These are phyloP conservation scores for Aphanocladium album DNA, from an alignment of 2,329 filamentous ascomycete species.

Conservation along the genomic window DNA sequence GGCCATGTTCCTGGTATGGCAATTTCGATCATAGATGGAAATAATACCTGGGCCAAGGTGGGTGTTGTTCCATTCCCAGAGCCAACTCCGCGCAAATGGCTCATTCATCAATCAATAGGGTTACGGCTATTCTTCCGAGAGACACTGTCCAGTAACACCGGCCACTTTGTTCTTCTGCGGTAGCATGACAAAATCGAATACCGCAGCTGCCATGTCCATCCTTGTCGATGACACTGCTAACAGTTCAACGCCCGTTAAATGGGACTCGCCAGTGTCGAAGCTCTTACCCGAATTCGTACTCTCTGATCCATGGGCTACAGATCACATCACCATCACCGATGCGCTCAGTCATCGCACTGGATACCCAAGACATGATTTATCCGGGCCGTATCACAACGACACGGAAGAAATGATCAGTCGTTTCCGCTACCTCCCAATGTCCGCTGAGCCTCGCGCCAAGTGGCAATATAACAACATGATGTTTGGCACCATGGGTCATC, in stretches of 20 bases:
- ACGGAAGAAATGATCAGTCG: conserved; percentile 30
- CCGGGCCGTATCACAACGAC: conserved; percentile 22
- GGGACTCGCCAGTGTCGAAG: conserved; percentile 38
- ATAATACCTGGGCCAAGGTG: conserved; percentile 31
- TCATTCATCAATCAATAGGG: conserved; percentile 27
- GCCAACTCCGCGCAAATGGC: neutral
- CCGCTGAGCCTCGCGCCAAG: conserved; percentile 35
- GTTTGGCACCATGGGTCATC: conserved; percentile 37
- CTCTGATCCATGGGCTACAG: conserved; percentile 35
- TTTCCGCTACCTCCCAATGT: conserved; percentile 39
- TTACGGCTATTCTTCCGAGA: conserved; percentile 34
- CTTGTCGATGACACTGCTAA: conserved; percentile 40
- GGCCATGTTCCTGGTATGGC: conserved; percentile 39
- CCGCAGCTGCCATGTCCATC: conserved; percentile 42
- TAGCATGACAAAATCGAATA: conserved; percentile 50
- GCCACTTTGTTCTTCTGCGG: conserved; percentile 48
- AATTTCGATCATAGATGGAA: conserved; percentile 35
- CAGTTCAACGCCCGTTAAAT: conserved; percentile 34
- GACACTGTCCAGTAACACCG: conserved; percentile 32
- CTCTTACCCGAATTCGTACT: conserved; percentile 44
- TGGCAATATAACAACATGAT: conserved; percentile 47
- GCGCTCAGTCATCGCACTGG: conserved; percentile 46
- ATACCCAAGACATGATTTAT: conserved; percentile 35
- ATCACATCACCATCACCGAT: conserved; percentile 45
- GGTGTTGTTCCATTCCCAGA: neutral